These are phyloP conservation scores for Cladosporium sp. DNA, from an alignment of 2,329 filamentous ascomycete genomes.

Conservation along the genomic window DNA sequence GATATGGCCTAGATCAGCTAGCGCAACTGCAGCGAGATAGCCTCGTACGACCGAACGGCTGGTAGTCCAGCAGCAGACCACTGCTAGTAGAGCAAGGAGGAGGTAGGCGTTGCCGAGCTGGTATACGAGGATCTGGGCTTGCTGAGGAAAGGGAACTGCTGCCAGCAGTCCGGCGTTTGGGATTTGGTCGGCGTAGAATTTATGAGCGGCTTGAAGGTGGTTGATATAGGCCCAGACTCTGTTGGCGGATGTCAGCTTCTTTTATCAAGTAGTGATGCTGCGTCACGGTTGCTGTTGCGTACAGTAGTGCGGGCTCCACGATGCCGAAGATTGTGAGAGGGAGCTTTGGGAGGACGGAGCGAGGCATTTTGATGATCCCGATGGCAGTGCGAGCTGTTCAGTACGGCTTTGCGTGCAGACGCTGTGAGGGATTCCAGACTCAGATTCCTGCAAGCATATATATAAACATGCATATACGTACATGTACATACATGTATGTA, in stretches of 20 bases:
- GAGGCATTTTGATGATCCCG: not conserved
- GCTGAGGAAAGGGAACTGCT: conserved; percentile 10
- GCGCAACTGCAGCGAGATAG: conserved; percentile 16
- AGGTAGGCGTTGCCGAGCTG: conserved; percentile 17
- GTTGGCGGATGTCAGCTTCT: too few relatives aligned
- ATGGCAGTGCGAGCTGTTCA: too few relatives aligned
- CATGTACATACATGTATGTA: too few relatives aligned
- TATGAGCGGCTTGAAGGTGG: conserved; percentile 9
- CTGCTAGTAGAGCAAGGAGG: conserved; percentile 16
- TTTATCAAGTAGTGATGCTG: not conserved
- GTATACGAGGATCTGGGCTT: conserved; percentile 16
- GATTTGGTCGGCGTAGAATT: conserved; percentile 17
- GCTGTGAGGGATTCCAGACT: too few relatives aligned
- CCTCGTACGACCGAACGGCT: conserved; percentile 10
- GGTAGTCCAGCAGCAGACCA: conserved; percentile 21
- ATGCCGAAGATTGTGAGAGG: conserved; percentile 18
- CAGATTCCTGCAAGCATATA: too few relatives aligned
- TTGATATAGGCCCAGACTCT: conserved; percentile 17
- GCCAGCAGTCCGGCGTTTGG: conserved; percentile 5
- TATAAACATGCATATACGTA: too few relatives aligned
- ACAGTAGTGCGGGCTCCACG: conserved; percentile 18
- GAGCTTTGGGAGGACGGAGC: conserved; percentile 14
- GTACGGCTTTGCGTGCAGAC: too few relatives aligned
- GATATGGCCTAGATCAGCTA: conserved; percentile 19
- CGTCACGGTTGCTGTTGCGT: not conserved